Conservation (phyloP, 2,329 filamentous ascomycete species). For the Diaporthe ampelina region DNA sequence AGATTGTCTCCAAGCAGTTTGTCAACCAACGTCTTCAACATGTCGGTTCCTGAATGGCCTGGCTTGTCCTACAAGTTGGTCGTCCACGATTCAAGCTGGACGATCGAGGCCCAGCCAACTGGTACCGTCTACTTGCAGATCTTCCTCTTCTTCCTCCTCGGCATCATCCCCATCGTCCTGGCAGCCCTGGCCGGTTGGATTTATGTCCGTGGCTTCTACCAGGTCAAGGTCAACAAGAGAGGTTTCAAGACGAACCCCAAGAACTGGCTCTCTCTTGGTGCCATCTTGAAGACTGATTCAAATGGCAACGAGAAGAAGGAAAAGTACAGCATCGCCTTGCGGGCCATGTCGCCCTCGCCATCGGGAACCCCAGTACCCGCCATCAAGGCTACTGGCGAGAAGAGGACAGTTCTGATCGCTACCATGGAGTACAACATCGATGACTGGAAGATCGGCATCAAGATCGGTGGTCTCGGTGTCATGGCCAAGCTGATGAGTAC, state of each 20-base stretch:
- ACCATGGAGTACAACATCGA: slow-evolving; percentile 82
- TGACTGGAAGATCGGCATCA: slow-evolving; percentile 79
- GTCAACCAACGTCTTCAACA: slow-evolving; percentile 67
- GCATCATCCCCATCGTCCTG: slow-evolving; percentile 64
- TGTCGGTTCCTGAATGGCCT: slow-evolving; percentile 67
- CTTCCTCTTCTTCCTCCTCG: slow-evolving; percentile 65
- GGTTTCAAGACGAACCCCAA: slow-evolving; percentile 57
- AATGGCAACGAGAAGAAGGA: slow-evolving; percentile 47
- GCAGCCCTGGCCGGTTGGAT: slow-evolving; percentile 65
- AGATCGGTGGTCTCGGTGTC: slow-evolving; percentile 78
- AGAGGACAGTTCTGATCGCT: slow-evolving; percentile 73
- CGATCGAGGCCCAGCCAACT: slow-evolving; percentile 64
- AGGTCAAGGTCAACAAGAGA: slow-evolving; percentile 70
- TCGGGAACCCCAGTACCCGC: slow-evolving; percentile 40
- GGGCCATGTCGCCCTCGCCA: slow-evolving; percentile 40
- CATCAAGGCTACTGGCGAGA: slow-evolving; percentile 40
- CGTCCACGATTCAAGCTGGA: slow-evolving; percentile 66
- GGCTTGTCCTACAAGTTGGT: slow-evolving; percentile 68
- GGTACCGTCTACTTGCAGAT: slow-evolving; percentile 68
- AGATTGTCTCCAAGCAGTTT: slow-evolving; percentile 71
- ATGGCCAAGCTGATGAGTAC: slow-evolving; percentile 80
- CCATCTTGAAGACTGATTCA: slow-evolving; percentile 38
- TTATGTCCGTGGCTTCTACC: slow-evolving; percentile 69
- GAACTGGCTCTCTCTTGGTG: slow-evolving; percentile 40
- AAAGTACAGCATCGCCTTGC: slow-evolving; percentile 41